These are phyloP conservation scores for Colletotrichum gigasporum DNA, from an alignment of 2,329 filamentous ascomycete genomes.

Conservation along the genomic window DNA sequence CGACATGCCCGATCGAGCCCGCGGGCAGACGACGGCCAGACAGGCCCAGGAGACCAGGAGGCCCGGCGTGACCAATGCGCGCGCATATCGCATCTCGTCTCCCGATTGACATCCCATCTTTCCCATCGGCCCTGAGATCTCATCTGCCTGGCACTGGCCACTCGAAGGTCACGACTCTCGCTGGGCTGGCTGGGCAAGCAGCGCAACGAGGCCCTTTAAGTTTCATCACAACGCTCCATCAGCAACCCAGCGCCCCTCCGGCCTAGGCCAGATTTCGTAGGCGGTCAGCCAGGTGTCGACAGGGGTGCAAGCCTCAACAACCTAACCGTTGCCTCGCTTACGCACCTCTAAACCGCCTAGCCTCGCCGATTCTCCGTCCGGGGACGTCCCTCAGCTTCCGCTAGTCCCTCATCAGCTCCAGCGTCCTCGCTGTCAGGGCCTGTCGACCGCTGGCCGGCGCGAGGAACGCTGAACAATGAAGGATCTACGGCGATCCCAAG, in stretches of 20 bases:
- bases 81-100: not conserved
- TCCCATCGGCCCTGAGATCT: slow-evolving; percentile 11
- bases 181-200: not conserved
- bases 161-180: not conserved
- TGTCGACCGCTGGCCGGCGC: not conserved
- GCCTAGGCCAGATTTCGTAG: slow-evolving; percentile 11
- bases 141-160: slow-evolving; percentile 3
- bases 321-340: slow-evolving; percentile 30
- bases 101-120: slow-evolving; percentile 16
- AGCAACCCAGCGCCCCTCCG: slow-evolving; percentile 1
- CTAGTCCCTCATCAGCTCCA: slow-evolving; percentile 10
- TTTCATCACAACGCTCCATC: slow-evolving; percentile 10
- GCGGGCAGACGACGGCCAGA: not conserved
- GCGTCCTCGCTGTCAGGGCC: not conserved
- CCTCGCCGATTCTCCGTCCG: slow-evolving; percentile 28
- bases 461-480: slow-evolving; percentile 18
- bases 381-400: slow-evolving; percentile 24
- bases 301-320: slow-evolving; percentile 32
- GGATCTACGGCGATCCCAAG: not conserved
- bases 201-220: not conserved
- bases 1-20: slow-evolving; percentile 2
- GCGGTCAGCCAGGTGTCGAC: slow-evolving; percentile 17
- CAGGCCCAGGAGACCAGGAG: not conserved
- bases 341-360: slow-evolving; percentile 29
- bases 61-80: slow-evolving; percentile 17